These are phyloP conservation scores for Chaetomium sp. DNA, from an alignment of 2,329 filamentous ascomycete genomes.

Conservation along the genomic window DNA sequence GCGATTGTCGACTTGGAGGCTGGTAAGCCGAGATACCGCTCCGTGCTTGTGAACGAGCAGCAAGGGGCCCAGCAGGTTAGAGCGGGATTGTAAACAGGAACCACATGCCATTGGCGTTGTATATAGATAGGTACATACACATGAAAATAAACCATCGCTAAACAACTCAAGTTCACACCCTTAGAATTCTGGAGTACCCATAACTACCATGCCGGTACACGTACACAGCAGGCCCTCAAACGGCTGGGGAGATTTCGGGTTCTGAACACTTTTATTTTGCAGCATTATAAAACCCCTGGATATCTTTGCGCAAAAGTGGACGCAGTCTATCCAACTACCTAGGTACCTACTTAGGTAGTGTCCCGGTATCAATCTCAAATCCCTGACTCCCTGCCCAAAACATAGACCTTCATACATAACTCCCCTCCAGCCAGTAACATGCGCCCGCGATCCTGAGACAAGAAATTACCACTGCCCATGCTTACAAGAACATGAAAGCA, in stretches of 20 bases:
- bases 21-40: constrained; percentile 57
- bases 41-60: constrained; percentile 40
- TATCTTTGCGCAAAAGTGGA: too few species aligned
- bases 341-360: too few species aligned
- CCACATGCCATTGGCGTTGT: not conserved
- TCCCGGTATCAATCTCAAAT: too few species aligned
- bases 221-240: too few species aligned
- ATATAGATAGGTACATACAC: not conserved
- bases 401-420: not conserved
- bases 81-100: not conserved
- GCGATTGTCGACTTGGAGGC: constrained; percentile 58
- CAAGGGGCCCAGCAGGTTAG: not conserved
- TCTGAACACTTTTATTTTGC: too few species aligned
- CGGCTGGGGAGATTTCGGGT: too few species aligned
- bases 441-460: not conserved
- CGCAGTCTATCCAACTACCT: too few species aligned
- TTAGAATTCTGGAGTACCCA: not conserved
- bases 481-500: not conserved
- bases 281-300: too few species aligned
- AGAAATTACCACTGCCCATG: not conserved
- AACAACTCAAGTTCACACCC: not conserved
- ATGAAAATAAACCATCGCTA: not conserved
- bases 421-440: not conserved
- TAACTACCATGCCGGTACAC: too few species aligned
- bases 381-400: too few species aligned